Conservation (phyloP, 1,284 basidiomycete species). For the Leccinum glutinopallens region DNA sequence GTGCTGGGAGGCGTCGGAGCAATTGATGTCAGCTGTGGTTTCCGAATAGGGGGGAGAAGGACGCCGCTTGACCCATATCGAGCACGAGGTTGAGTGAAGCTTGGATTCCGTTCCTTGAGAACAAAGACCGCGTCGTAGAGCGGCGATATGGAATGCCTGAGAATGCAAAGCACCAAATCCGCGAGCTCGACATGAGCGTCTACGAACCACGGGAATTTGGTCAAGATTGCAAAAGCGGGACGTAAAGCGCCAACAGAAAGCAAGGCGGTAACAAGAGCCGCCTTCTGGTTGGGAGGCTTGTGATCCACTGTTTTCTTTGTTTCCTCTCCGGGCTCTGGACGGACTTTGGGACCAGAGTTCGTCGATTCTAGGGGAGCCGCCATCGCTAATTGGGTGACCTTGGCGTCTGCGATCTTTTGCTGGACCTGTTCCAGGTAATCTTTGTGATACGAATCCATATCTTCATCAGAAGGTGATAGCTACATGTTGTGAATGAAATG, state of each 20-base stretch:
- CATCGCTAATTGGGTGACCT: slow-evolving; percentile 83
- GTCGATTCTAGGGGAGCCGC: slow-evolving; percentile 83
- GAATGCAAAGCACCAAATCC: slow-evolving; percentile 78
- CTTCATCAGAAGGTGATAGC: slow-evolving; percentile 75
- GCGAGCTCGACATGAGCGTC: slow-evolving; percentile 83
- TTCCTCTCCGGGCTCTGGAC: slow-evolving; percentile 41
- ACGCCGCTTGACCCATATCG: slow-evolving; percentile 62
- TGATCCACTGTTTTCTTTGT: slow-evolving; percentile 45
- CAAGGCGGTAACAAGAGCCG: slow-evolving; percentile 79
- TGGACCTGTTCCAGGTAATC: slow-evolving; percentile 72
- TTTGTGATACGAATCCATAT: slow-evolving; percentile 69
- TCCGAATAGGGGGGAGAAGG: slow-evolving; percentile 53
- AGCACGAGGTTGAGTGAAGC: slow-evolving; percentile 62
- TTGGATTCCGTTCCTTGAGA: slow-evolving; percentile 56
- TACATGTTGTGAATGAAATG: slow-evolving; percentile 35
- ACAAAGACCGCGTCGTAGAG: slow-evolving; percentile 63
- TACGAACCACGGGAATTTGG: slow-evolving; percentile 85
- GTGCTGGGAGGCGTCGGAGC: slow-evolving; percentile 80
- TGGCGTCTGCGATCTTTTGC: slow-evolving; percentile 65
- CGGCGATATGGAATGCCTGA: slow-evolving; percentile 67
- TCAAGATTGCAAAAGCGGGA: slow-evolving; percentile 77
- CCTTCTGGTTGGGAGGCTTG: slow-evolving; percentile 78
- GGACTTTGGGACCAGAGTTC: slow-evolving; percentile 40
- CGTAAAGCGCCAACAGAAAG: slow-evolving; percentile 85
- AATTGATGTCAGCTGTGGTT: slow-evolving; percentile 63